Conservation (phyloP, 345 rosid genomes). For the Linum lewisii region DNA sequence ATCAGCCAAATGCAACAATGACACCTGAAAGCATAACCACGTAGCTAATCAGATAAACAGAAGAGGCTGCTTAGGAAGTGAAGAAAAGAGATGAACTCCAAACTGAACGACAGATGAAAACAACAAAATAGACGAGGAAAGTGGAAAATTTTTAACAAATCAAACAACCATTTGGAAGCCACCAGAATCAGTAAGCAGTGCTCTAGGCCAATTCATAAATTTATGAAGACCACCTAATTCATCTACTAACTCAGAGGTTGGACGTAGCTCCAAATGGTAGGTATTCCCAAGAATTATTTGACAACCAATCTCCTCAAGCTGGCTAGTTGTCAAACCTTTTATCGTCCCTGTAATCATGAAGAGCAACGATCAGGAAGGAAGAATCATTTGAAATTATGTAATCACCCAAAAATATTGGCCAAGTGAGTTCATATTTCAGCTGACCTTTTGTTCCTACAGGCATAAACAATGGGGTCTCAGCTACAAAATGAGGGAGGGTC, state of each 20-base stretch:
- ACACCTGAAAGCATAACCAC: conserved; percentile 39
- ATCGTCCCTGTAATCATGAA: conserved; percentile 50
- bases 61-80: background rate
- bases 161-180: conserved; percentile 77
- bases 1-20: conserved; percentile 69
- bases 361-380: conserved; percentile 4
- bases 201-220: conserved; percentile 83
- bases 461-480: conserved; percentile 76
- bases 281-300: conserved; percentile 82
- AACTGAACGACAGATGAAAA: background rate
- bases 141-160: conserved; percentile 6
- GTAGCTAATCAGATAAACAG: background rate
- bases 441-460: conserved; percentile 83
- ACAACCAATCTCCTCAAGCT: conserved; percentile 83
- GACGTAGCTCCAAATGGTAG: conserved; percentile 75
- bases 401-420: background rate
- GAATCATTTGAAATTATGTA: background rate
- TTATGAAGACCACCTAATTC: conserved; percentile 77
- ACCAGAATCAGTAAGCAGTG: conserved; percentile 76
- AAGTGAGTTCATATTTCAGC: background rate
- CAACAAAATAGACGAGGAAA: conserved; percentile 3
- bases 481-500: conserved; percentile 58
- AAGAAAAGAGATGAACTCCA: background rate
- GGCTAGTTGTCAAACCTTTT: conserved; percentile 60
- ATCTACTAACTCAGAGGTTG: conserved; percentile 67